phyloP scores from a whole-genome alignment of 1,284 basidiomycete species.

The Paramarasmius palmivorus region DNA sequence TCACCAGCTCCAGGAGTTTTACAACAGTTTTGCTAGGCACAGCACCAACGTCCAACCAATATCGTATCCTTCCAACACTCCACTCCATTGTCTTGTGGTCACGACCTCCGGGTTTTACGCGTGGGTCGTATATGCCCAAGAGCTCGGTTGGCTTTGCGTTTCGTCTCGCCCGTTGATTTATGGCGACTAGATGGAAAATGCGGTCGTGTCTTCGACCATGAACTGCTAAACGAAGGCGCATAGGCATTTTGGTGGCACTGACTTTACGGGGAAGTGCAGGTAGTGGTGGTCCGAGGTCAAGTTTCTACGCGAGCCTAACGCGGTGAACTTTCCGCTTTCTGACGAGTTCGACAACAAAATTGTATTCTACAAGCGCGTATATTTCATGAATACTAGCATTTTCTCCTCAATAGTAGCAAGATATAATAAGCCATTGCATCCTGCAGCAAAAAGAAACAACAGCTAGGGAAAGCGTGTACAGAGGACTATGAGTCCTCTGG shows the following conservation, averaged over 20 bases:
- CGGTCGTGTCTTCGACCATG: conserved; percentile 82
- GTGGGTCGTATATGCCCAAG: conserved; percentile 86
- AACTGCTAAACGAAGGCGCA: conserved; percentile 84
- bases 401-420: too few species aligned
- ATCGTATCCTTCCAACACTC: conserved; percentile 88
- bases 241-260: conserved; percentile 59
- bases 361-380: too few species aligned
- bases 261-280: background rate
- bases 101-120: conserved; percentile 41
- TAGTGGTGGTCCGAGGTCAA: conserved; percentile 1
- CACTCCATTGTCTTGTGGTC: conserved; percentile 80
- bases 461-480: too few species aligned
- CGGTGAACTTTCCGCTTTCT: background rate
- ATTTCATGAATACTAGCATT: too few species aligned
- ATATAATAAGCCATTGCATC: too few species aligned
- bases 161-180: conserved; percentile 72
- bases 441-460: too few species aligned
- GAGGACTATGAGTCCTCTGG: conserved; percentile 53
- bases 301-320: too few species aligned
- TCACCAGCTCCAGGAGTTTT: conserved; percentile 77
- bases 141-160: conserved; percentile 92
- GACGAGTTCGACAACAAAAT: background rate
- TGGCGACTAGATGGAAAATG: conserved; percentile 88
- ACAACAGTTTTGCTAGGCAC: conserved; percentile 80
- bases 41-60: conserved; percentile 89